A percentile compares a stretch with the other conserved stretches of the same genome.
These are phyloP conservation scores for Tephrocybe rancida DNA, from an alignment of 768 basidiomycete genomes.

Conservation along the genomic window DNA sequence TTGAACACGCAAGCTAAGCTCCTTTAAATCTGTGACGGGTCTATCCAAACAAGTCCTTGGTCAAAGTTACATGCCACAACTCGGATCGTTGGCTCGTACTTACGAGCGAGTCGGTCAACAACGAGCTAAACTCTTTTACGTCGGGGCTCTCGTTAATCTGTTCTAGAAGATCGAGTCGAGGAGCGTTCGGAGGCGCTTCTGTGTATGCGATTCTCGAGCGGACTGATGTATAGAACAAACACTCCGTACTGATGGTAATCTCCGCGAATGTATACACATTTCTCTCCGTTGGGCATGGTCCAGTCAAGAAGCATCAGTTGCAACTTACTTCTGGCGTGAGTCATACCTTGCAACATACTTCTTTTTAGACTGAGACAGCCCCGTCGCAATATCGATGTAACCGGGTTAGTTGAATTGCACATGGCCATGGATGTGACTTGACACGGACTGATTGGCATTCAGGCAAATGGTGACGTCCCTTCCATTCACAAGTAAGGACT, in stretches of 20 bases:
- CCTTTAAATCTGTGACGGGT: background rate
- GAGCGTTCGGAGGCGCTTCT: too few relatives aligned
- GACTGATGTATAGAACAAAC: background rate
- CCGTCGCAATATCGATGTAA: too few relatives aligned
- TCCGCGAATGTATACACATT: background rate
- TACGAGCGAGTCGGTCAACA: background rate
- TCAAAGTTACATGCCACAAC: conserved; percentile 6
- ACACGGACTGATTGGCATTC: conserved; percentile 13
- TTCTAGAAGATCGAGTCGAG: background rate
- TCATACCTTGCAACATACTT: too few relatives aligned
- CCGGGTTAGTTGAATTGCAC: background rate
- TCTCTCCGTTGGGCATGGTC: conserved; percentile 1
- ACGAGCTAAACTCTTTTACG: background rate
- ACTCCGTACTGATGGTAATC: background rate
- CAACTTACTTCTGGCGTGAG: background rate
- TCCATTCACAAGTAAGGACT: too few relatives aligned
- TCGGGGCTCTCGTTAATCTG: background rate
- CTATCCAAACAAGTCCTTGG: background rate
- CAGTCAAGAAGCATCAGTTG: background rate
- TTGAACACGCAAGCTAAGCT: background rate
- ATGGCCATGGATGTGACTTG: background rate
- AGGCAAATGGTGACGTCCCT: conserved; percentile 3
- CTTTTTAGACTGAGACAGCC: too few relatives aligned
- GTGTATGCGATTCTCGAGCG: background rate
- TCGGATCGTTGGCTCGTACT: background rate